These are phyloP conservation scores for Penicillium glabrum DNA, from an alignment of 2,329 filamentous ascomycete species.

Conservation along the genomic window DNA sequence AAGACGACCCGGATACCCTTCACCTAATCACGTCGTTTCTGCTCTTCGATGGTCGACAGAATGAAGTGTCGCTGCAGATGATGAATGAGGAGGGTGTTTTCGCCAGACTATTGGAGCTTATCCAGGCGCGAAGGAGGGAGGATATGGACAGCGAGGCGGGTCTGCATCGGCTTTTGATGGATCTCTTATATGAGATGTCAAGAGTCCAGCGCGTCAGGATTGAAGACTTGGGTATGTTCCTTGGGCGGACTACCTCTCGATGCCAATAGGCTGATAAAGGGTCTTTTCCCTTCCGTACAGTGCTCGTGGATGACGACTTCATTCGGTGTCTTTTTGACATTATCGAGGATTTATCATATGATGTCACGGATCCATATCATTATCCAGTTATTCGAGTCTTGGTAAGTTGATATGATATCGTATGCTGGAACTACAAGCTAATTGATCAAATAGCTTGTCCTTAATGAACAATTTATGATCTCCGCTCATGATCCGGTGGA, in stretches of 20 bases:
- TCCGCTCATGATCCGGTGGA: constrained; percentile 56
- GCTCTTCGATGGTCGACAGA: constrained; percentile 77
- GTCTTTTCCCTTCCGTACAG: constrained; percentile 32
- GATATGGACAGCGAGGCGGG: constrained; percentile 50
- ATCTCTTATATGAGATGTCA: constrained; percentile 95
- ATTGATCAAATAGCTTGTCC: constrained; percentile 64
- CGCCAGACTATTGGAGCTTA: constrained; percentile 75
- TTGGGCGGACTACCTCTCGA: not conserved
- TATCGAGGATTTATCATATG: constrained; percentile 83
- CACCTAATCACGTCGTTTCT: constrained; percentile 82
- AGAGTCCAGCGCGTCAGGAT: constrained; percentile 78
- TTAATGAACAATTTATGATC: constrained; percentile 99
- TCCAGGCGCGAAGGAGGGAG: constrained; percentile 62
- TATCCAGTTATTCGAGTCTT: constrained; percentile 92
- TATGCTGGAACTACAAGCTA: not conserved
- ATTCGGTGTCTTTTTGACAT: constrained; percentile 80
- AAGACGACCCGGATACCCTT: constrained; percentile 78
- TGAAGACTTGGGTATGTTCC: constrained; percentile 70
- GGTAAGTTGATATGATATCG: constrained; percentile 53
- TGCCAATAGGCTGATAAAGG: constrained; percentile 4
- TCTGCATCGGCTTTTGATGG: constrained; percentile 77
- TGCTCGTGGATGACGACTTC: constrained; percentile 71
- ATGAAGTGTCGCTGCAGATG: constrained; percentile 76
- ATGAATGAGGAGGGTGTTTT: constrained; percentile 90
- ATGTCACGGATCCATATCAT: constrained; percentile 89